Base-by-base conservation (phyloP, 495 filamentous ascomycete species). In the Staphylotrichum longicolle region DNA sequence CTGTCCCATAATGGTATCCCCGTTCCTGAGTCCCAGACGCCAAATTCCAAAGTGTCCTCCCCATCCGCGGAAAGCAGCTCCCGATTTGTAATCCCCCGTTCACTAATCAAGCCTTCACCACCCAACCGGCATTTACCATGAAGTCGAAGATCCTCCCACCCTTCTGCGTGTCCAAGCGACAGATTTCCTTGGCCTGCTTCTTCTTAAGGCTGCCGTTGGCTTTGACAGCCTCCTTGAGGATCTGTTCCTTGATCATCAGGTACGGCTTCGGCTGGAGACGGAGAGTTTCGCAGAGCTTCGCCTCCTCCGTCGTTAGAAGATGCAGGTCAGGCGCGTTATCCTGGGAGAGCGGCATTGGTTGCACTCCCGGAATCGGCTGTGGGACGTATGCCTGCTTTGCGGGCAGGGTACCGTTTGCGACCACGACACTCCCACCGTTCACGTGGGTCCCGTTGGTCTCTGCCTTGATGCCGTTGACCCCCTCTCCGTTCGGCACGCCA, bases 251-350 rank as follows among this genome's bases (percentile, higher is more conserved):
- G 73, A 99, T 92, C 65, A 90, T 89, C 40, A 96, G 70, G 70
- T 96, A 99, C 2, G 95, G 90, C 74, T 98, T 98, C 2, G 94
- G 95, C 72, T 91, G 86, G 40, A 98, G 73, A 37, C 90, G 84
- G 5, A 96, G 78, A 51, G 86, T 83, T 63, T 87, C 86, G 75
- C 95, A 98, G 4, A 99, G 75, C 68, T 96, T 89, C 1, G 81
- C 77, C 72, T 98, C 95, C 54, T 94, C 92, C 5, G 83, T 80
- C 0, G 88, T 89, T n/a, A 98, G 75, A 1, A 99, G 82, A 65
- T 98, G 94, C 15, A 91, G 70, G 64, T 97, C 95, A 0, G 86
- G 80, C 0, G 91, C 86, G 47, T 86, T 90, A 45, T 96, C 91
- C 67, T 85, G 85, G 46, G 85, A 84, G 41, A 96, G 77, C 32